A percentile compares a stretch with the other conserved stretches of the same genome.
These are phyloP conservation scores for Platanthera guangdongensis DNA, from an alignment of 106 monocot genomes.

Conservation along the genomic window DNA sequence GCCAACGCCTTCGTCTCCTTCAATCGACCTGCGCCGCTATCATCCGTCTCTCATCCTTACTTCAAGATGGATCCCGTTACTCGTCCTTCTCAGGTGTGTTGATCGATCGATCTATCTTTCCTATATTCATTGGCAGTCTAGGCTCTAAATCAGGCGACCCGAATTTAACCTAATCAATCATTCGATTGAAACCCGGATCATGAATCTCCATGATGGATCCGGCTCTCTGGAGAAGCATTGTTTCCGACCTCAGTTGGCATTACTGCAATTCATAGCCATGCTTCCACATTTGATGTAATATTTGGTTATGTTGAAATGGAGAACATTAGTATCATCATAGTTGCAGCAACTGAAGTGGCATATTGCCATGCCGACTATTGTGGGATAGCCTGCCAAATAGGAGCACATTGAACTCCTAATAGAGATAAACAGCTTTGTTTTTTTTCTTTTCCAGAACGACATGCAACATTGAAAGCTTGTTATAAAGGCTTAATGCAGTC, in stretches of 20 bases:
- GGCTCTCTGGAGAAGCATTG: not conserved
- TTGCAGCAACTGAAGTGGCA: not conserved
- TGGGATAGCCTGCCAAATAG: not conserved
- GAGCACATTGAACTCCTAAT: not conserved
- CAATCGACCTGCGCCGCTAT: not conserved
- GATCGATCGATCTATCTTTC: not conserved
- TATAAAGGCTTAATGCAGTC: not conserved
- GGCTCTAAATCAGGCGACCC: not conserved
- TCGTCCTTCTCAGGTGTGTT: not conserved
- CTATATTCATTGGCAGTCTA: not conserved
- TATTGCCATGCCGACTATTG: not conserved
- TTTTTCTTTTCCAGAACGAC: not conserved
- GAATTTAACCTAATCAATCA: not conserved
- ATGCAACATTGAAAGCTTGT: not conserved
- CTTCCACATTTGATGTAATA: not conserved
- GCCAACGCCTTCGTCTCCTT: not conserved
- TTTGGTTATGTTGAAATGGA: not conserved
- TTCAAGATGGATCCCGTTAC: not conserved
- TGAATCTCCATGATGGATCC: not conserved
- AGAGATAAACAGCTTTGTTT: not conserved
- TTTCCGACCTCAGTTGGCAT: not conserved
- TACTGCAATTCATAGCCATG: not conserved
- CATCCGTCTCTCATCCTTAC: not conserved
- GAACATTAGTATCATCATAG: not conserved
- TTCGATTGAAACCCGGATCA: not conserved